Percentiles rank a stretch among this genome's conserved stretches.
These are phyloP conservation scores for Furcasterigmium furcatum DNA, from an alignment of 2,329 filamentous ascomycete species.

Conservation along the genomic window DNA sequence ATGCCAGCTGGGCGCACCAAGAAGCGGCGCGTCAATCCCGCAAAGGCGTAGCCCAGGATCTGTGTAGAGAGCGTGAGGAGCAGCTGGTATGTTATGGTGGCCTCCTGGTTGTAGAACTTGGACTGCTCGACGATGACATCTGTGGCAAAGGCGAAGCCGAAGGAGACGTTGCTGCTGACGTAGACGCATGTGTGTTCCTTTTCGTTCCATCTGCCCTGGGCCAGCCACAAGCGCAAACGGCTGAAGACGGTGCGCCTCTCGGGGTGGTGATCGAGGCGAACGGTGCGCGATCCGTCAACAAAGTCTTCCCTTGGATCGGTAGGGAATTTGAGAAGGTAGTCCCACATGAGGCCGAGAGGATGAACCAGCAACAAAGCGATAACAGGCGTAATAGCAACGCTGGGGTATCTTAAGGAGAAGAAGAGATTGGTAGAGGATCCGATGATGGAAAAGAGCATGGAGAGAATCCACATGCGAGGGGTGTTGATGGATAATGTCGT, in stretches of 20 bases:
- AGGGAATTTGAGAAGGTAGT: conserved; percentile 54
- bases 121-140: conserved; percentile 90
- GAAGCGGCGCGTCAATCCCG: conserved; percentile 76
- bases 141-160: conserved; percentile 85
- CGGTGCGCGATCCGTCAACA: conserved; percentile 26
- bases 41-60: conserved; percentile 82
- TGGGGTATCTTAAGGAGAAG: conserved; percentile 87
- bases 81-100: conserved; percentile 73
- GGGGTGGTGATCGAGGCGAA: conserved; percentile 10
- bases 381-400: conserved; percentile 83
- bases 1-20: conserved; percentile 83
- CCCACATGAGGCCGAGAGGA: conserved; percentile 78
- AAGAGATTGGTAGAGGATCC: conserved; percentile 84
- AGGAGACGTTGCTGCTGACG: conserved; percentile 85
- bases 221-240: conserved; percentile 67
- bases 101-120: conserved; percentile 82
- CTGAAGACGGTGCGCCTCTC: conserved; percentile 23
- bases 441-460: conserved; percentile 75
- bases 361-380: conserved; percentile 84
- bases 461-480: conserved; percentile 81
- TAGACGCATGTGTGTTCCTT: conserved; percentile 89
- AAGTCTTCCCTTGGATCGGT: conserved; percentile 36
- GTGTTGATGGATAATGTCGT: conserved; percentile 79
- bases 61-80: conserved; percentile 83
- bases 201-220: conserved; percentile 80